Base-by-base conservation (phyloP, 2,329 filamentous ascomycete genomes). In the Byssochlamys sp. region DNA sequence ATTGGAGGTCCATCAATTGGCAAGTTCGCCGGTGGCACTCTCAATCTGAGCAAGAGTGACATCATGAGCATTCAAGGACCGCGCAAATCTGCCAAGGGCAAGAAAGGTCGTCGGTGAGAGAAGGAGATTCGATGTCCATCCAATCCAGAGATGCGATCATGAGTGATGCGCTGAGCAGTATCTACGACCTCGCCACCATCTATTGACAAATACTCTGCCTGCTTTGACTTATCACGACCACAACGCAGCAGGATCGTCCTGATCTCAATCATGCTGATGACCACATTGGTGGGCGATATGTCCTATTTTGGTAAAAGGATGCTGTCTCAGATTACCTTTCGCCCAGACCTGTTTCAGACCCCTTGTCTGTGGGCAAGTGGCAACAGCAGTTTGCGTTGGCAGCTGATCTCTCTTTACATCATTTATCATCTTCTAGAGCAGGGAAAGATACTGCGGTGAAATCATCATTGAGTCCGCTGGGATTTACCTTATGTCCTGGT, bases 1-100 rank as follows among this genome's bases (percentile, higher is more conserved):
- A 84, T 96, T 39, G 90, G 89, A 61, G 84, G 84, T 29, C 90
- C 92, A 0, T 85, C 82, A 2, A 84, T 97, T 11, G 94, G 94
- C 0, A 89, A 81, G 70, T 87, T 96, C 70, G 84, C 80, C 61
- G 88, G 89, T 2, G 91, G 91, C 0, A 89, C 89, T 68, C 73
- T 97, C 76, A 87, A 80, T 61, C 73, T 97, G 65, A 95, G 86
- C 67, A 85, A 87, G 68, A 81, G 81, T 65, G 92, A 97, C 73
- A 81, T 96, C 6, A 79, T 76, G 63, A 81, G 81, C 57, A 90
- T 94, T 61, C 82, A 88, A 65, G 84, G 85, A 0, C 67, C 71
- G 10, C 73, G 74, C 52, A 74, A 67, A 58, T 57, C 68, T 69
- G 57, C 68, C 61, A 63, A 65, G 59, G 65, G 63, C 73, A 63